Conservation (phyloP, 2,329 filamentous ascomycete species). For the Gliomastix tumulicola region DNA sequence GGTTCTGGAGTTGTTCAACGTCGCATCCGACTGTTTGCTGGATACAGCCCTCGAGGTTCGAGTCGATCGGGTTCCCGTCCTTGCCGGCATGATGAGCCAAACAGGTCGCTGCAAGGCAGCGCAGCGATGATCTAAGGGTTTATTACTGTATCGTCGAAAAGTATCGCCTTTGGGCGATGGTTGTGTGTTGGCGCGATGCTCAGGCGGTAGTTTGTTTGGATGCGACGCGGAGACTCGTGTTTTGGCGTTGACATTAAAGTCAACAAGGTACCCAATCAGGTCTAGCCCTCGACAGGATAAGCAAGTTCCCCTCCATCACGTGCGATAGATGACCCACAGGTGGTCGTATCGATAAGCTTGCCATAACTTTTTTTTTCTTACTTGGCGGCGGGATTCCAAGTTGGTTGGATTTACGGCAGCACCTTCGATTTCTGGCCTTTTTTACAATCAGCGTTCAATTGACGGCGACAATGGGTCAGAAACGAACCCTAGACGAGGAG, state of each 20-base stretch:
- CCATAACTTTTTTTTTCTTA: conserved; percentile 14
- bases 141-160: no score
- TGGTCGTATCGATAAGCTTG: conserved; percentile 8
- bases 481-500: conserved; percentile 18
- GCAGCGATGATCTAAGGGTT: no score
- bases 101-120: background rate
- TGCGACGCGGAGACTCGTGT: conserved; percentile 3
- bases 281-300: conserved; percentile 10
- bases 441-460: no score
- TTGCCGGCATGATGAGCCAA: conserved; percentile 37
- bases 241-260: conserved; percentile 8
- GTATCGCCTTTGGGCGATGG: background rate
- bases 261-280: conserved; percentile 23
- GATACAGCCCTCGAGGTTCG: conserved; percentile 38
- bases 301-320: conserved; percentile 17
- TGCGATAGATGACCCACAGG: conserved; percentile 21
- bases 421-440: no score
- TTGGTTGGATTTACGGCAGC: no score
- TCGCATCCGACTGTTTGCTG: conserved; percentile 30
- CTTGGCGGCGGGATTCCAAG: no score
- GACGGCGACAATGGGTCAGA: no score
- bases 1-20: conserved; percentile 25
- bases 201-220: conserved; percentile 16
- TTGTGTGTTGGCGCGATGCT: conserved; percentile 1
- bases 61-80: conserved; percentile 37